Percentiles rank a stretch among this genome's conserved stretches.
Conservation (phyloP, 345 rosid genomes). For the Eucalyptus marginata region DNA sequence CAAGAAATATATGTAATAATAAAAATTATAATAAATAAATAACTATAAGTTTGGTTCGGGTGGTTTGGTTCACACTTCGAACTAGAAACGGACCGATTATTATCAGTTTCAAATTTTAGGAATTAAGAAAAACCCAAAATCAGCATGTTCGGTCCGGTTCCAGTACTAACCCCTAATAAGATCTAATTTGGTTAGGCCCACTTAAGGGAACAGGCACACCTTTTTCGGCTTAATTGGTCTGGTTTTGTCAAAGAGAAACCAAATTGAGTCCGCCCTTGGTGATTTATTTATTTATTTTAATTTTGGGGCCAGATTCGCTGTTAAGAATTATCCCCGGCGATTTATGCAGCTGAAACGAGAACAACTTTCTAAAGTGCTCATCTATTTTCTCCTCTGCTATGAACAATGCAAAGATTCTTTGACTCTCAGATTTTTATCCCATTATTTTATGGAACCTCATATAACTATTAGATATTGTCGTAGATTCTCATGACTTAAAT, state of each 20-base stretch:
- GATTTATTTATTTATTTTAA: background rate
- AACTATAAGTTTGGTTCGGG: fast-evolving
- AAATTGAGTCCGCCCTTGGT: background rate
- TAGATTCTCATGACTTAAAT: background rate
- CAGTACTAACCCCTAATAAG: background rate
- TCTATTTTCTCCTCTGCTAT: background rate
- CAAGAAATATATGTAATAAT: background rate
- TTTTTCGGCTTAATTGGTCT: background rate
- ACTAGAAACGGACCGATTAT: background rate
- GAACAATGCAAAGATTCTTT: background rate
- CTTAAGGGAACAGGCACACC: background rate
- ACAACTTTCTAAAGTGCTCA: background rate
- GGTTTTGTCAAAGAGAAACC: background rate
- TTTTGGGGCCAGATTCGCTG: background rate
- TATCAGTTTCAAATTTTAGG: background rate
- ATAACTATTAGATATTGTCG: background rate
- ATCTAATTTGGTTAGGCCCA: background rate
- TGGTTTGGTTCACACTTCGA: background rate
- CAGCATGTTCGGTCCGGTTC: fast-evolving
- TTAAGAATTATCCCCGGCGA: background rate
- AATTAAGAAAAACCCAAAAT: too few relatives aligned
- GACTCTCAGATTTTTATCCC: background rate
- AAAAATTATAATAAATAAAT: too few relatives aligned
- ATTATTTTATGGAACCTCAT: background rate
- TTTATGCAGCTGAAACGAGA: background rate